Evolutionary conservation across 768 basidiomycete species (phyloP), one percentile per base, ranked within the genome.

Genomic region (Mrakia gelida): DNA sequence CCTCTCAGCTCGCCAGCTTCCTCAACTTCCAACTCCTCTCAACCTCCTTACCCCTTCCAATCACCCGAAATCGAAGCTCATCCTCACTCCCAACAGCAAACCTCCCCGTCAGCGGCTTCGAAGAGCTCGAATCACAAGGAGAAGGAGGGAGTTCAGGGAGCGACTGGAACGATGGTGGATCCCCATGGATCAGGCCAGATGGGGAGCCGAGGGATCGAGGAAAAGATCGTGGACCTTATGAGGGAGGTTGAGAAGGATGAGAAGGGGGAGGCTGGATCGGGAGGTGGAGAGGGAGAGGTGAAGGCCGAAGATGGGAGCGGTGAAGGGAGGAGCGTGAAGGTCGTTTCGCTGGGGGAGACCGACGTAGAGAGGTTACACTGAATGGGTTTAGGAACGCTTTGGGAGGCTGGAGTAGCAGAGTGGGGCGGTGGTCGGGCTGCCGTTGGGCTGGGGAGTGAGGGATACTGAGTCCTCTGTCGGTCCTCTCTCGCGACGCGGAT

Each of bases 151-250:
- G 15, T n/a, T 15, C 67, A 70, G 23, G 41, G 34, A 13, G 21
- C 26, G 23, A 41, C 18, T 30, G 63, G 63, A 4, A 68, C 49
- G 21, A 26, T 32, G 43, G 75, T 49, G 7, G 75, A 75, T 61
- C 75, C 75, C 7, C 62, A 38, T 26, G 21, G 26, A 15, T 43
- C 30, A 8, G 45, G 30, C 23, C 43, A 75, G 63, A 3, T 11
- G 23, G 63, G 13, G 28, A 26, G 15, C 21, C 28, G 65, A 21
- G 41, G 43, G 21, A 62, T 75, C 49, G 75, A 75, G 65, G 75
- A 75, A 49, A 75, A 75, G 63, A 32, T 54, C 13, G 75, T 75
- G 16, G 75, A 65, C 5, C 30, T 75, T 3, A 67, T 75, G 75
- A 45, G 63, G 13, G 59, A 32, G 3, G 43, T 45, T 7, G 38